A percentile compares a stretch with the other conserved stretches of the same genome.
Conservation (phyloP, 768 basidiomycete genomes). For the Phallus indusiatus region DNA sequence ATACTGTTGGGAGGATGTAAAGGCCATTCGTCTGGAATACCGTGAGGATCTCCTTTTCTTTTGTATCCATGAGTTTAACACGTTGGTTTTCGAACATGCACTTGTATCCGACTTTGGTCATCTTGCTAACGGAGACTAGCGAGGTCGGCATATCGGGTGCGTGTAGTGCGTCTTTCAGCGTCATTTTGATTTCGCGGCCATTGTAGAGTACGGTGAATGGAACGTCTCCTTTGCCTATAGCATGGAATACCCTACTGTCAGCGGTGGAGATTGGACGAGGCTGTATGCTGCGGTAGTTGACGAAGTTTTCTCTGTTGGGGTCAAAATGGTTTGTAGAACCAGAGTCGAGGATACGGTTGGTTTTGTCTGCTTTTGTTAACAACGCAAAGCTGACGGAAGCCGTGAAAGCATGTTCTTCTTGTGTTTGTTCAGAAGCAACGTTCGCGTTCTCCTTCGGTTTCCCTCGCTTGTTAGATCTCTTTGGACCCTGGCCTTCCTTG, state of each 20-base stretch:
- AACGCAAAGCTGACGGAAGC: neutral
- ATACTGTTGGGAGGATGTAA: no score
- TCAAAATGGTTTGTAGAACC: slow-evolving; percentile 30
- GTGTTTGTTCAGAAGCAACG: neutral
- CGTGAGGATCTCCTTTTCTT: no score
- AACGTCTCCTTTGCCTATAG: slow-evolving; percentile 25
- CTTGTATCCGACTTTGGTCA: no score
- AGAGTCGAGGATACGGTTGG: slow-evolving; percentile 19
- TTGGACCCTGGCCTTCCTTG: no score
- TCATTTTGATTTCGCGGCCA: no score
- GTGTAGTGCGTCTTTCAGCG: no score
- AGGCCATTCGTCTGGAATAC: no score
- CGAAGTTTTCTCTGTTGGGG: slow-evolving; percentile 22
- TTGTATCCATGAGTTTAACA: no score
- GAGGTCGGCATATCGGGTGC: no score
- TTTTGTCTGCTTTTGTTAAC: neutral
- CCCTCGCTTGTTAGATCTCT: neutral
- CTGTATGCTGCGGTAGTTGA: slow-evolving; percentile 19
- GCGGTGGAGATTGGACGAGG: slow-evolving; percentile 21
- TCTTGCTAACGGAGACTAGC: no score
- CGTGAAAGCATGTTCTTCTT: neutral
- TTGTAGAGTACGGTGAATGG: neutral
- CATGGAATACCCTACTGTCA: slow-evolving; percentile 21
- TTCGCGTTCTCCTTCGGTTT: slow-evolving; percentile 1
- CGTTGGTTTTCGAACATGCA: no score